Conservation (phyloP, 1,139 yeast genomes). For the Magnusiomyces suaveolens region DNA sequence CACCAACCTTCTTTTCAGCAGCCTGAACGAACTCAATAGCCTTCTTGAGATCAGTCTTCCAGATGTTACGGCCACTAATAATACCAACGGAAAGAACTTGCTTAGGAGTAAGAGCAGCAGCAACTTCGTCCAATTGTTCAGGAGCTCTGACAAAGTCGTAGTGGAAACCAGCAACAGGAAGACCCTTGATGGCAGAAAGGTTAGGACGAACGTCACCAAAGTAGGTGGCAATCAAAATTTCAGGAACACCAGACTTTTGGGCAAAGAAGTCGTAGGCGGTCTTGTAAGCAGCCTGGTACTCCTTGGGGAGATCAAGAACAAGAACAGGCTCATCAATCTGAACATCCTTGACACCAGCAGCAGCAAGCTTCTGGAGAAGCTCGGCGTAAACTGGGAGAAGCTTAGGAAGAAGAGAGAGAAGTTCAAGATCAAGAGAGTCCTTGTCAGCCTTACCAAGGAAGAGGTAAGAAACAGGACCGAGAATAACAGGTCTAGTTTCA, state of each 20-base stretch:
- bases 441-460: conserved; percentile 96
- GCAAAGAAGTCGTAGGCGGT: conserved; percentile 70
- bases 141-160: conserved; percentile 94
- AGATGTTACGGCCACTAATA: conserved; percentile 97
- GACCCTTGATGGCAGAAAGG: conserved; percentile 73
- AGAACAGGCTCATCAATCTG: conserved; percentile 97
- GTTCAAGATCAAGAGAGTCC: conserved; percentile 91
- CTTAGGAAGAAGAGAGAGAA: conserved; percentile 79
- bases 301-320: conserved; percentile 83
- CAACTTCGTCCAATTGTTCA: conserved; percentile 83
- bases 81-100: conserved; percentile 92
- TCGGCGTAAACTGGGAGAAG: conserved; percentile 86
- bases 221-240: conserved; percentile 77
- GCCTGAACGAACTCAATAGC: conserved; percentile 72
- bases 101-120: conserved; percentile 49
- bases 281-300: conserved; percentile 76
- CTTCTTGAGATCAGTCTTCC: conserved; percentile 91
- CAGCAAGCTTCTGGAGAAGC: conserved; percentile 75
- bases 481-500: conserved; percentile 91
- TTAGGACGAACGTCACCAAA: conserved; percentile 98
- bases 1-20: conserved; percentile 78
- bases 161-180: conserved; percentile 93
- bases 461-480: conserved; percentile 94
- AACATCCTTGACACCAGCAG: conserved; percentile 89
- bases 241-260: conserved; percentile 57